Percentiles rank a stretch among this genome's conserved stretches.
These are phyloP conservation scores for Suhomyces kunorum DNA, from an alignment of 1,139 yeast species.

Conservation along the genomic window DNA sequence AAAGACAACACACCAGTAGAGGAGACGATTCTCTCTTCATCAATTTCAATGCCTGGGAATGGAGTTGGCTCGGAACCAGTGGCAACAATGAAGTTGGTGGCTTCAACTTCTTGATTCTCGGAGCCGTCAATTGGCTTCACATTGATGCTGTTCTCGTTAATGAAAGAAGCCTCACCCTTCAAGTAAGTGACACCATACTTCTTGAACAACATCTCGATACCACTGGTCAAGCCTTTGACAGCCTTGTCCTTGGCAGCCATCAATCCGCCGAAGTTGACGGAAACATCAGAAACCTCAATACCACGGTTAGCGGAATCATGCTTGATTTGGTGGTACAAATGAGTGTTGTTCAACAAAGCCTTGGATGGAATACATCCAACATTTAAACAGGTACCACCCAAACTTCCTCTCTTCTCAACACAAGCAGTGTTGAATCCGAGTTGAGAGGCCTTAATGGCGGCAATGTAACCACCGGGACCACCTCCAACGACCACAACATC, in stretches of 20 bases:
- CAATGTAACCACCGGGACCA: conserved; percentile 99
- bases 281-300: conserved; percentile 73
- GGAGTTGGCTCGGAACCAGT: conserved; percentile 99
- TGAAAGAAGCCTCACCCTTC: conserved; percentile 90
- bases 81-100: conserved; percentile 90
- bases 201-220: conserved; percentile 92
- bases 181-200: conserved; percentile 92
- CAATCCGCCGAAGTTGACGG: conserved; percentile 73
- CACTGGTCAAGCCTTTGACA: conserved; percentile 86
- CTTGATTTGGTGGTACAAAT: conserved; percentile 82
- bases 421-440: conserved; percentile 93
- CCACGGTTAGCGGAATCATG: conserved; percentile 88
- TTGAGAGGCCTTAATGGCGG: conserved; percentile 99
- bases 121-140: conserved; percentile 89
- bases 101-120: conserved; percentile 61
- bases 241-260: conserved; percentile 92
- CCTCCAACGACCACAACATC: conserved; percentile 97
- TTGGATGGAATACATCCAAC: conserved; percentile 99
- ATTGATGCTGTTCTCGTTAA: conserved; percentile 73
- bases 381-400: conserved; percentile 98
- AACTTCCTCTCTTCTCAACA: conserved; percentile 91
- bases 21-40: conserved; percentile 95
- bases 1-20: conserved; percentile 90
- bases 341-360: conserved; percentile 92
- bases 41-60: conserved; percentile 96